Evolutionary conservation across 768 basidiomycete genomes (phyloP).

Genomic region (Panaeolus papilionaceus): DNA sequence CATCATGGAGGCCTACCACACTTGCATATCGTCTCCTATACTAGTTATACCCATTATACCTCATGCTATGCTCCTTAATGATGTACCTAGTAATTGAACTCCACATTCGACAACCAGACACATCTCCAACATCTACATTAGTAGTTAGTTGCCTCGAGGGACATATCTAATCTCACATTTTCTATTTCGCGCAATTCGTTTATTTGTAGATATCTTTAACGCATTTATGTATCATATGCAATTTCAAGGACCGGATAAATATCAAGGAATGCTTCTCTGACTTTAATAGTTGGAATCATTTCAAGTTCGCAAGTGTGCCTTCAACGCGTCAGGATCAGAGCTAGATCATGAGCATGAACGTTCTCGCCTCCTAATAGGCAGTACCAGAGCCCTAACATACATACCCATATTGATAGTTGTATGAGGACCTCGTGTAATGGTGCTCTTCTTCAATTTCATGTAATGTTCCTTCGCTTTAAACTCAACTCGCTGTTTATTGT

Average conservation of each 20-base stretch:
- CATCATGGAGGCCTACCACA: constrained; percentile 6
- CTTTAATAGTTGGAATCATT: background rate
- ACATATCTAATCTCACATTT: background rate
- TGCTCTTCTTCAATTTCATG: constrained; percentile 5
- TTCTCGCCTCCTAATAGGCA: background rate
- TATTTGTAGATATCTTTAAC: constrained; percentile 14
- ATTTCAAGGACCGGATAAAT: background rate
- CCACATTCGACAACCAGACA: background rate
- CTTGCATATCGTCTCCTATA: constrained; percentile 7
- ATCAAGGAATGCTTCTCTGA: background rate
- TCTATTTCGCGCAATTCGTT: constrained; percentile 9
- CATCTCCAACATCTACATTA: background rate
- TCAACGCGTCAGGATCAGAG: constrained; percentile 9
- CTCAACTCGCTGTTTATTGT: constrained; percentile 3
- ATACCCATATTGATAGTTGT: background rate
- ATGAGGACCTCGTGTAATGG: background rate
- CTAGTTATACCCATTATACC: constrained; percentile 14
- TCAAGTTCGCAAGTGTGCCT: background rate
- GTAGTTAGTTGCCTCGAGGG: background rate
- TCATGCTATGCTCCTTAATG: constrained; percentile 12
- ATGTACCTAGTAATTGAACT: constrained; percentile 6
- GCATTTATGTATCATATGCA: constrained; percentile 12
- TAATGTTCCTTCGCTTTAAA: background rate
- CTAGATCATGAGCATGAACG: background rate
- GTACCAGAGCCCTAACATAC: background rate